Base-by-base conservation (phyloP, 768 basidiomycete genomes). In the Brasilioporus rufonigricans region DNA sequence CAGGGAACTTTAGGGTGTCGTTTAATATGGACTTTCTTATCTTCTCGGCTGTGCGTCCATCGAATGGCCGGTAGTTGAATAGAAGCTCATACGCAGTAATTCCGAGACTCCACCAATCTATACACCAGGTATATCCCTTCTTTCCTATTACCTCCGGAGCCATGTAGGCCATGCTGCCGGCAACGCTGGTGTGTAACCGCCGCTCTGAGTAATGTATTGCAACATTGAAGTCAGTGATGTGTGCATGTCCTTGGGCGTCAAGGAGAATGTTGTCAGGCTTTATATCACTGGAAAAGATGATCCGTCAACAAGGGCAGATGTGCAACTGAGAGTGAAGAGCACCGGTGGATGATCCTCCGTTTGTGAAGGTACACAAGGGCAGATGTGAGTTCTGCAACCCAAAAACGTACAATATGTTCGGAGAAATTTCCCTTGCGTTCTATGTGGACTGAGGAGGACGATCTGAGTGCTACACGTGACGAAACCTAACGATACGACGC, bases 91-190 rank as follows among this genome's bases (percentile, higher is more conserved):
- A 96, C 55, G 86, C 88, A 26, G 89, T 89, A 52, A 97, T 78
- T 29, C 95, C 95, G 19, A 98, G 78, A 66, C 91, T 93, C 95
- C 95, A 98, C 89, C 92, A 97, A 69, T 98, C 95, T 47, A 92
- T 82, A 46, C 85, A 86, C 81, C 91, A 94, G 4, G 89, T 89
- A 71, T 99, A 99, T 16, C 97, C 97, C 65, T 85, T 87, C 65
- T 90, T 87, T 48, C 82, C 84, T 41, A 98, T 79, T n/a, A 99
- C 89, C 71, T 99, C 93, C 0, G 96, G 95, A 11, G 95, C 95
- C 97, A 99, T 99, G 74, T 99, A 99, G 0, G 97, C 96, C 93
- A 99, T 95, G 65, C 91, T 94, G 4, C 97, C 97, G 8, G 97
- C 96, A 16, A 99, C 90, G 56, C 91, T 93, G 0, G 91, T 93